Evolutionary conservation across 2,329 filamentous ascomycete species (phyloP).

Genomic region (Microdochium nivale): DNA sequence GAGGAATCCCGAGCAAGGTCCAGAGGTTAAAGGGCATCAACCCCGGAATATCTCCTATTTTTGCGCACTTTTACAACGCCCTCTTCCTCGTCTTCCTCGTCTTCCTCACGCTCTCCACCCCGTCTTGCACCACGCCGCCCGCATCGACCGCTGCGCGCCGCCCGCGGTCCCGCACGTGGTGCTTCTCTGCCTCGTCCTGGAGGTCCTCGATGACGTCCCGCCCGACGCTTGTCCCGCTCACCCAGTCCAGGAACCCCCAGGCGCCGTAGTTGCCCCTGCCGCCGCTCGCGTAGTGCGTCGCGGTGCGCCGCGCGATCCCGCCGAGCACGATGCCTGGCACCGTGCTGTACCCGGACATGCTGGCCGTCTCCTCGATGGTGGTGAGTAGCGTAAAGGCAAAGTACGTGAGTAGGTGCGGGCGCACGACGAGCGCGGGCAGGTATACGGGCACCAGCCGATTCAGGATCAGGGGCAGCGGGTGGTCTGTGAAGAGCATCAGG

Average conservation of each 20-base stretch:
- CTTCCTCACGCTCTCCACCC: constrained; percentile 21
- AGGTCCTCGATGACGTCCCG: constrained; percentile 44
- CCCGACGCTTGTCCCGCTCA: constrained; percentile 45
- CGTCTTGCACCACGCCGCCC: constrained; percentile 22
- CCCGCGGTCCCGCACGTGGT: constrained; percentile 34
- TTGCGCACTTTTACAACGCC: neutral
- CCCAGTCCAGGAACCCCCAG: constrained; percentile 55
- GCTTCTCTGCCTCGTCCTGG: constrained; percentile 45
- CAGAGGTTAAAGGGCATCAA: no score
- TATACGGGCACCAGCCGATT: constrained; percentile 57
- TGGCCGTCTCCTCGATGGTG: constrained; percentile 58
- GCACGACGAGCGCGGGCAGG: constrained; percentile 54
- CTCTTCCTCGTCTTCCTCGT: constrained; percentile 16
- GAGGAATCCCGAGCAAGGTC: no score
- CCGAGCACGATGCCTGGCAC: constrained; percentile 45
- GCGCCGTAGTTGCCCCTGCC: constrained; percentile 53
- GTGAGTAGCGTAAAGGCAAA: constrained; percentile 54
- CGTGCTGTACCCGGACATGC: constrained; percentile 59
- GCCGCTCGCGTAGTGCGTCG: constrained; percentile 45
- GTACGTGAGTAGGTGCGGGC: constrained; percentile 66
- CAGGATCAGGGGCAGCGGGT: constrained; percentile 56
- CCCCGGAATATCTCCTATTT: no score
- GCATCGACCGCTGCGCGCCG: constrained; percentile 22
- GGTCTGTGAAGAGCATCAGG: constrained; percentile 57
- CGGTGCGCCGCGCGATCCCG: constrained; percentile 34